These are phyloP conservation scores for Lolium multiflorum DNA, from an alignment of 176 grass and related monocot species.

Conservation along the genomic window DNA sequence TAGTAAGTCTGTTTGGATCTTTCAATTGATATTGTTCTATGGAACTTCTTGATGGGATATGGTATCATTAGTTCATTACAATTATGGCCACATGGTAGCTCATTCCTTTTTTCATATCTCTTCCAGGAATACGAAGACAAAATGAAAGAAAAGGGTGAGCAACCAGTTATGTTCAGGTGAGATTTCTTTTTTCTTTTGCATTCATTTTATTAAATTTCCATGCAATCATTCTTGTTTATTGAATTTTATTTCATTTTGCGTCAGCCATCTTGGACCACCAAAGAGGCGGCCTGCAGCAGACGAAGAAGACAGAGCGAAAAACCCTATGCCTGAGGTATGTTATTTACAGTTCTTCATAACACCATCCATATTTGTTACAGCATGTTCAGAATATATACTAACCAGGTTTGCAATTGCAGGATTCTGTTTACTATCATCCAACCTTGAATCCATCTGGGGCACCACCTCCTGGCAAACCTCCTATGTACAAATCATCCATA, in stretches of 20 bases:
- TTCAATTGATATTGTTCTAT: conserved; percentile 36
- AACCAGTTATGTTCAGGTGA: conserved; percentile 97
- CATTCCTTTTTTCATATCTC: conserved; percentile 38
- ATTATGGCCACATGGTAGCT: conserved; percentile 1
- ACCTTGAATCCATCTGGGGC: conserved; percentile 90
- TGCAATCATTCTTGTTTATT: conserved; percentile 38
- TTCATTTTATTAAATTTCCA: conserved; percentile 46
- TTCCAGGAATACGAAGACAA: conserved; percentile 96
- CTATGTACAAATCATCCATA: conserved; percentile 92
- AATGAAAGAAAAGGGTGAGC: conserved; percentile 96
- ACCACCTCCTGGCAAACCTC: conserved; percentile 90
- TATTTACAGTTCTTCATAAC: conserved; percentile 19
- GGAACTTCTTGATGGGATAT: not conserved
- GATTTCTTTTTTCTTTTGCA: conserved; percentile 37
- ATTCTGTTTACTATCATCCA: conserved; percentile 90
- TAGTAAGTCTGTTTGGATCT: conserved; percentile 21
- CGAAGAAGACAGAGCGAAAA: conserved; percentile 77
- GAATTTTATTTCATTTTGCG: conserved; percentile 34
- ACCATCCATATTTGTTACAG: not conserved
- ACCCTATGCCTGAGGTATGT: conserved; percentile 82
- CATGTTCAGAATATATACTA: conserved; percentile 38
- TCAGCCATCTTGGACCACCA: conserved; percentile 88
- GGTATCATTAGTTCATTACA: not conserved
- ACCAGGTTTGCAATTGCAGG: conserved; percentile 54
- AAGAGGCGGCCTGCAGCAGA: conserved; percentile 73